These are phyloP conservation scores for Pharnaceum exiguum DNA, from an alignment of 148 eudicot genomes.

Conservation along the genomic window DNA sequence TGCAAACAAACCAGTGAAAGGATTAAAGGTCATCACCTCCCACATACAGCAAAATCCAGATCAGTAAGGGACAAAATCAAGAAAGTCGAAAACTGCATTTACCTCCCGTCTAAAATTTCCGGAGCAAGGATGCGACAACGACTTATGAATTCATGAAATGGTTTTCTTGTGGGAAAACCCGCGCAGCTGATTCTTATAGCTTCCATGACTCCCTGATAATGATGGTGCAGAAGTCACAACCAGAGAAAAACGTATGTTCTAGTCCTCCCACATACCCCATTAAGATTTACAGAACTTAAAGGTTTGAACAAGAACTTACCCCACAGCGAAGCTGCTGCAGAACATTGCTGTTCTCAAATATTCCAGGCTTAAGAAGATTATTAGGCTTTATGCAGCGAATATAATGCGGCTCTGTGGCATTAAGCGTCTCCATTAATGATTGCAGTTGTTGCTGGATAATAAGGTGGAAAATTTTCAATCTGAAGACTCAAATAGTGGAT, in stretches of 20 bases:
- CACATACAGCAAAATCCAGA: neutral
- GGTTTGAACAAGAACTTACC: conserved; percentile 35
- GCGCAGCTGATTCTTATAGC: conserved; percentile 98
- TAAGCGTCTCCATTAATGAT: conserved; percentile 85
- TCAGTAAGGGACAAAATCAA: neutral
- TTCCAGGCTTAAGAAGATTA: conserved; percentile 86
- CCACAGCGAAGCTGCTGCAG: conserved; percentile 96
- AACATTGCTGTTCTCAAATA: conserved; percentile 79
- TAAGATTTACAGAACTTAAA: neutral
- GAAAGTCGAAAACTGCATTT: conserved; percentile 1
- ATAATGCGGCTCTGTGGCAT: conserved; percentile 90
- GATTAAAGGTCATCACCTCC: conserved; percentile 15
- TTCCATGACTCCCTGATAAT: conserved; percentile 92
- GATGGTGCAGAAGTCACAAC: conserved; percentile 14
- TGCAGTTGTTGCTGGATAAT: conserved; percentile 85
- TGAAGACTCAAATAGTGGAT: neutral
- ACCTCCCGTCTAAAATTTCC: conserved; percentile 66
- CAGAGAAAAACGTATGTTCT: neutral
- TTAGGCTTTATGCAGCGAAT: conserved; percentile 95
- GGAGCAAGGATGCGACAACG: conserved; percentile 83
- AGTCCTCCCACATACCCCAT: too few species aligned
- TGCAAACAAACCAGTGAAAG: conserved; percentile 19
- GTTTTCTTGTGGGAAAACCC: conserved; percentile 87
- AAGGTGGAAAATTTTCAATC: conserved; percentile 4
- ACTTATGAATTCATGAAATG: conserved; percentile 61